Evolutionary conservation across 805 yeast species (phyloP), one percentile per base, ranked within the genome.

Genomic region (Yamadazyma sp.): DNA sequence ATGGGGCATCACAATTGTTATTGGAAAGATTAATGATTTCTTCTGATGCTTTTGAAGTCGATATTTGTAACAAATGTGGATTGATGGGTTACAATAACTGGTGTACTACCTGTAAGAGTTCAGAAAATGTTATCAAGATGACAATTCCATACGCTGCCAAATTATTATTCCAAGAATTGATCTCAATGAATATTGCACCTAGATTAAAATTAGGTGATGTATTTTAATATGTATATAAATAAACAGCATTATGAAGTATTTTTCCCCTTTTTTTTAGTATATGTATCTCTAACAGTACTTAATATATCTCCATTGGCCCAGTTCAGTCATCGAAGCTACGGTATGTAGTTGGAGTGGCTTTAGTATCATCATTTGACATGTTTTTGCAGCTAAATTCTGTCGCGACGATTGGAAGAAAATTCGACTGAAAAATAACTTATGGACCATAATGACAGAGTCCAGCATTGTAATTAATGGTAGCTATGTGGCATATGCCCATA

Each of bases 101-200:
- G 98, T 93, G 98, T 68, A 83, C 95, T n/a, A 76, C 93, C 11
- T 93, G 98, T 73, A 84, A 84, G 67, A 80, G 86, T 44, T 78
- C 91, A 18, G 97, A 91, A 58, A 62, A 79, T 38, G 81, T 91
- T 33, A 81, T 87, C 44, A 85, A 82, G 55, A 89, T 93, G 96
- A 89, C 95, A 7, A 89, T 93, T 55, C 98, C 98, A 5, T 93
- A 93, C 54, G 98, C 98, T n/a, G 98, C 98, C 31, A 93, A 93
- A 63, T 70, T 93, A 52, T 69, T 93, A 51, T 93, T 93, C 86
- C 98, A 93, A 69, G 98, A 93, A 60, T 74, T 93, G 49, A 71
- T 93, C 56, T 86, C 97, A n/a, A 93, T 93, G 98, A 93, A 93
- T 61, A 93, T 93, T 57, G 98, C 98, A 3, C 98, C 98, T 45